A percentile compares a stretch with the other conserved stretches of the same genome.
These are phyloP conservation scores for Aspergillus campestris DNA, from an alignment of 495 filamentous ascomycete genomes.

Conservation along the genomic window DNA sequence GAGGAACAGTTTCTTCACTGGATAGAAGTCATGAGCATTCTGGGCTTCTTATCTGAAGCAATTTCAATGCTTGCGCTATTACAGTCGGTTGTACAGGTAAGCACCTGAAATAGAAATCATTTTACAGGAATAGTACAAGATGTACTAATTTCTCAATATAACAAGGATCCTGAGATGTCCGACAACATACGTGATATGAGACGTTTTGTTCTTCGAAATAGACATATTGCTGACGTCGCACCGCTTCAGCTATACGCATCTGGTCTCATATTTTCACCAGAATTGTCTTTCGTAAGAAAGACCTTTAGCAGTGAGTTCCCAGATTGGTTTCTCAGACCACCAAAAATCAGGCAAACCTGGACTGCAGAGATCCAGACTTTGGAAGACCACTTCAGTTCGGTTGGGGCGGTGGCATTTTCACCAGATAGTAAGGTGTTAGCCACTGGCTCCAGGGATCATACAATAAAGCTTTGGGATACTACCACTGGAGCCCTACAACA, in stretches of 20 bases:
- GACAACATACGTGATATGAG: constrained; percentile 22
- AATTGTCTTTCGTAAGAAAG: neutral
- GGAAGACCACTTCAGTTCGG: neutral
- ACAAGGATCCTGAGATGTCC: constrained; percentile 9
- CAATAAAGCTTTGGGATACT: constrained; percentile 11
- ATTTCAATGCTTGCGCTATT: neutral
- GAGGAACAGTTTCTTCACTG: constrained; percentile 35
- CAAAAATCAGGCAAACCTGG: neutral
- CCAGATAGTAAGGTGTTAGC: constrained; percentile 1
- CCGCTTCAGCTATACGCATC: constrained; percentile 2
- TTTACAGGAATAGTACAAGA: neutral
- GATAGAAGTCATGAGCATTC: constrained; percentile 34
- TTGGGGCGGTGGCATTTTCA: neutral
- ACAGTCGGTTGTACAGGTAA: neutral
- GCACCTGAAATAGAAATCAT: constrained; percentile 7
- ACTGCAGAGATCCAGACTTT: neutral
- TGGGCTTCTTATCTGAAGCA: constrained; percentile 20
- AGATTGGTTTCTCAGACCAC: neutral
- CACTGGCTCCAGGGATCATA: constrained; percentile 10
- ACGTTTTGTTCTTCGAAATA: constrained; percentile 20
- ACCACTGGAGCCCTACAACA: neutral
- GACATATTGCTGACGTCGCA: constrained; percentile 14
- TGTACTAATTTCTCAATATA: neutral
- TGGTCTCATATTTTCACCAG: neutral
- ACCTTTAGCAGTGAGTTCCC: neutral